Evolutionary conservation across 805 yeast genomes (phyloP), one percentile per base, ranked within the genome.

Genomic region (Pichia cabralensis): DNA sequence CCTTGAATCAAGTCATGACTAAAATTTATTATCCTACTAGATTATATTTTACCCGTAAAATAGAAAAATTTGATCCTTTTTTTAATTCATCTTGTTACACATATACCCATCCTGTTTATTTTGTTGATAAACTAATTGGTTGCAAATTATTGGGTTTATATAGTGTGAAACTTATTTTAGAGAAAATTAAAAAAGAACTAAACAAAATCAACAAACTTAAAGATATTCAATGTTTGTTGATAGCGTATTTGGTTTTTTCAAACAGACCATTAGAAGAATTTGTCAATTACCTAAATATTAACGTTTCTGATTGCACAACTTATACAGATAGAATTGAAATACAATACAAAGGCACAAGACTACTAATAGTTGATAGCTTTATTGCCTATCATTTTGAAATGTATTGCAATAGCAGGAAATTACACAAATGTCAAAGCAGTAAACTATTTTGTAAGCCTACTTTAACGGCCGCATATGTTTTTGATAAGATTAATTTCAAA

Each of bases 1-100:
- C 24, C 16, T 8, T 36, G 12, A 19, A 33, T 8, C 20, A 25
- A 14, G 11, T 36, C 6, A 32, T 36, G 23, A 36, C 32, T 21
- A 28, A 36, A 16, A 12, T 36, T 15, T 36, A 36, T 16, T 36
- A 36, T 28, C 40, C 40, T 2, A 36, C 40, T 1, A 8, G 32
- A 5, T 32, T 32, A 16, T 32, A 29, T 14, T 32, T 32, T 28
- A 24, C n/a, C n/a, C n/a, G n/a, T 36, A 11, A 31, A 26, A 25
- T 20, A 18, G 11, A 28, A 35, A 26, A 10, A 24, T 2, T 18
- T 15, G 22, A 30, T n/a, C 39, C 39, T 11, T 36, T 36, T 24
- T 36, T 32, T 22, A 36, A 36, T 25, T 26, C 40, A 4, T 29
- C 19, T 6, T 28, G 32, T 13, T 28, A 23, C 9, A 32, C 40